These are phyloP conservation scores for Pythium brachiatum DNA, from an alignment of 352 stramenopile genomes.

Conservation along the genomic window DNA sequence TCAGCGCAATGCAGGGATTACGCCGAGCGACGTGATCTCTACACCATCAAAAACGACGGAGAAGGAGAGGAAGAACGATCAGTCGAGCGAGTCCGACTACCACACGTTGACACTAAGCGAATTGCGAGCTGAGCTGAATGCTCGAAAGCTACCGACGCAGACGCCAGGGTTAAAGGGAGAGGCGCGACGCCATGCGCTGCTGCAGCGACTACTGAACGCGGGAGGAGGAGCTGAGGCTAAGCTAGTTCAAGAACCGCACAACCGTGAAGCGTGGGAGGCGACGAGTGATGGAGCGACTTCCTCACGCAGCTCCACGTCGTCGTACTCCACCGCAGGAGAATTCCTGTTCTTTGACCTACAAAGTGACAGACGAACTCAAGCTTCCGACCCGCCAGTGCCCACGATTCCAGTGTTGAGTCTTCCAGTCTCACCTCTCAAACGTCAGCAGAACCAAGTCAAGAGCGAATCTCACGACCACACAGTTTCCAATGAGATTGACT, in stretches of 20 bases:
- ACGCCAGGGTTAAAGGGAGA: constrained; percentile 48
- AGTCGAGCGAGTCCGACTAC: neutral
- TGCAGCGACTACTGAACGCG: constrained; percentile 37
- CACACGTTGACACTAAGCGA: constrained; percentile 30
- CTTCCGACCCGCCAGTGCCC: neutral
- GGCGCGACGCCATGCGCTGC: constrained; percentile 36
- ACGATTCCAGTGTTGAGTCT: neutral
- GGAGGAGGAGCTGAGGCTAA: constrained; percentile 3
- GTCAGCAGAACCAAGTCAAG: neutral
- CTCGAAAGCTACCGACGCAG: constrained; percentile 32
- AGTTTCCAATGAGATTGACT: neutral
- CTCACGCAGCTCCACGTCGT: constrained; percentile 27
- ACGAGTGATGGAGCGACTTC: constrained; percentile 28
- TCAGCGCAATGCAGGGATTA: neutral
- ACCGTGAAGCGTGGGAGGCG: constrained; percentile 7
- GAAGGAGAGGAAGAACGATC: neutral
- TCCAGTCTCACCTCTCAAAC: neutral
- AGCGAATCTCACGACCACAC: neutral
- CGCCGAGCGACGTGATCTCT: neutral
- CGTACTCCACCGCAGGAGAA: constrained; percentile 39
- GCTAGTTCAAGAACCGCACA: neutral
- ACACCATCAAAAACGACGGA: neutral
- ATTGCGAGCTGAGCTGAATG: constrained; percentile 36
- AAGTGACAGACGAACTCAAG: neutral
- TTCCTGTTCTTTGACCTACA: constrained; percentile 45